A percentile compares a stretch with the other conserved stretches of the same genome.
These are phyloP conservation scores for Solanum gracilifrons DNA, from an alignment of 257 asterid genomes.

Conservation along the genomic window DNA sequence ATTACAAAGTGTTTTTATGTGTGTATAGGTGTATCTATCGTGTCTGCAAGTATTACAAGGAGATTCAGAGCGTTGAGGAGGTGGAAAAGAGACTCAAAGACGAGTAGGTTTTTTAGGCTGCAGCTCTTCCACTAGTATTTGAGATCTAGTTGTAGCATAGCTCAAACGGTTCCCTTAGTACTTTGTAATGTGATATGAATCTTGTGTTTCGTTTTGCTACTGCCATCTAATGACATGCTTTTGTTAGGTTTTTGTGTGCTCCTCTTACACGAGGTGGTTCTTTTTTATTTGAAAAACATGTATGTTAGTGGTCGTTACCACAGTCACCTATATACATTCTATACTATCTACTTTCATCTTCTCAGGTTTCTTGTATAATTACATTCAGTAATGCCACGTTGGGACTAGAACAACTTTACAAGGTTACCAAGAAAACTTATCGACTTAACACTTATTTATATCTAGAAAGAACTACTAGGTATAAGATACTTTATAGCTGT, in stretches of 20 bases:
- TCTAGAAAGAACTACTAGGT: slow-evolving; percentile 25
- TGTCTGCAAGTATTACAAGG: slow-evolving; percentile 55
- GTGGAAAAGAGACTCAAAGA: slow-evolving; percentile 84
- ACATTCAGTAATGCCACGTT: background rate
- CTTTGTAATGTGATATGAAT: background rate
- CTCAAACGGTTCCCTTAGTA: background rate
- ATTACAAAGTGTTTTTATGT: background rate
- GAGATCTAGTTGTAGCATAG: background rate
- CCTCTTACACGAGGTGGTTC: background rate
- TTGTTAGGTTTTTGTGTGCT: background rate
- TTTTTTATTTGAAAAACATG: background rate
- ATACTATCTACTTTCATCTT: background rate
- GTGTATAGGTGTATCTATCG: slow-evolving; percentile 70
- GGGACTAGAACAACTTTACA: background rate
- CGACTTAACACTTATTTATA: background rate
- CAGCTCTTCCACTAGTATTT: background rate
- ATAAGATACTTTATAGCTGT: background rate
- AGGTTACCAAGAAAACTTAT: background rate
- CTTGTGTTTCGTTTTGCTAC: background rate
- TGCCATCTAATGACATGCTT: background rate
- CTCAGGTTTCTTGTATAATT: background rate
- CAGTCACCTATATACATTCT: background rate
- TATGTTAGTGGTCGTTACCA: background rate
- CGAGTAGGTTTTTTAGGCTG: slow-evolving; percentile 22
- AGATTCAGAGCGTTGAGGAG: slow-evolving; percentile 60